These are phyloP conservation scores for Ogataea degrootiae DNA, from an alignment of 805 yeast species.

Conservation along the genomic window DNA sequence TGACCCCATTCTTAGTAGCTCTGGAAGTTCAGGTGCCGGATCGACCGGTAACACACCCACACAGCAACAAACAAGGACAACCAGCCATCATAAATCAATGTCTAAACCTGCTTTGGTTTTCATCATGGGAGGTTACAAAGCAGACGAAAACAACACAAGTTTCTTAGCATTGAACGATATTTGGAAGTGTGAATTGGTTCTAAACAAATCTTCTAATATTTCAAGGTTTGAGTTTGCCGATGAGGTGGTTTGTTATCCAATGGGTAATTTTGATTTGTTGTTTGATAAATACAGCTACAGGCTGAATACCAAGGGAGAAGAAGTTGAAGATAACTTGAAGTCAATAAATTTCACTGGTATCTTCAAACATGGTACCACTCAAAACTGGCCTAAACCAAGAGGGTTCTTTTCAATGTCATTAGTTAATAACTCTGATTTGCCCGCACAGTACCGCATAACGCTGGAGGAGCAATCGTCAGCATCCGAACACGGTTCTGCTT, in stretches of 20 bases:
- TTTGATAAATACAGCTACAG: slow-evolving; percentile 16
- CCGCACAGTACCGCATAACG: slow-evolving; percentile 3
- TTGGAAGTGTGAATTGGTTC: slow-evolving; percentile 30
- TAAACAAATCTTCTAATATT: slow-evolving; percentile 24
- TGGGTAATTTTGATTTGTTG: slow-evolving; percentile 25
- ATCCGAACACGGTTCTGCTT: background rate
- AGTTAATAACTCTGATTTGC: slow-evolving; percentile 12
- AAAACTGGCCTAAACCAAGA: slow-evolving; percentile 29
- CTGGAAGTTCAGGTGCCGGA: background rate
- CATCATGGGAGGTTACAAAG: slow-evolving; percentile 47
- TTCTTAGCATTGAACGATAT: slow-evolving; percentile 31
- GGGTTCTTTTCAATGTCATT: slow-evolving; percentile 24
- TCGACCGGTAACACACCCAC: background rate
- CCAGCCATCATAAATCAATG: too few species aligned
- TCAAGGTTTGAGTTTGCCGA: slow-evolving; percentile 28
- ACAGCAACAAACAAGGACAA: background rate
- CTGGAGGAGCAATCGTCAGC: background rate
- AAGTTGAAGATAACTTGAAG: slow-evolving; percentile 3
- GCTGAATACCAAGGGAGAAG: slow-evolving; percentile 15
- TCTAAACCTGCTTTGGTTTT: slow-evolving; percentile 31
- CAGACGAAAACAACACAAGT: slow-evolving; percentile 23
- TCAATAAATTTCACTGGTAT: slow-evolving; percentile 20
- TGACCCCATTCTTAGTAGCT: background rate
- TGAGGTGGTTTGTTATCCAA: slow-evolving; percentile 27
- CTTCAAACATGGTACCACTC: slow-evolving; percentile 14